These are phyloP conservation scores for Oryza brachyantha DNA, from an alignment of 176 grass and related monocot species.

Conservation along the genomic window DNA sequence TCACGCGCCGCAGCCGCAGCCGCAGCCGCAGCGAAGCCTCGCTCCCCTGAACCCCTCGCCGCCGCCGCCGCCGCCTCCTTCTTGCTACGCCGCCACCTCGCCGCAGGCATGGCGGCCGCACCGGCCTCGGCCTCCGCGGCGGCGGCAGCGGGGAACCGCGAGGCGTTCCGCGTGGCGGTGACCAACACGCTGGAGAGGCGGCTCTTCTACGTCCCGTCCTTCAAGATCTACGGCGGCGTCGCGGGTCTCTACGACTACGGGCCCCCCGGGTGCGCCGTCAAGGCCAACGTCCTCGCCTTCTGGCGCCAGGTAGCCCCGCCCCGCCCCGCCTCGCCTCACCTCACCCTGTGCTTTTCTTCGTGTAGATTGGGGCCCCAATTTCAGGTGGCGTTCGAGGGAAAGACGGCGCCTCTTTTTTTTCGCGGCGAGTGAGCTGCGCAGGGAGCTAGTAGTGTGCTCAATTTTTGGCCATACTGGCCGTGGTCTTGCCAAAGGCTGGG, in stretches of 20 bases:
- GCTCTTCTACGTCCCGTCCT: slow-evolving; percentile 85
- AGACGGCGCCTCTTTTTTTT: neutral
- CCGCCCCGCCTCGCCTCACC: too few species aligned
- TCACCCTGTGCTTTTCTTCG: neutral
- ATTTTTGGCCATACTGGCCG: neutral
- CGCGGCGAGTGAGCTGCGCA: neutral
- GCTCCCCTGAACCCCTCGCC: slow-evolving; percentile 26
- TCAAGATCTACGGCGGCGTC: slow-evolving; percentile 95
- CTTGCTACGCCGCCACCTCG: neutral
- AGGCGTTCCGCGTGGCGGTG: slow-evolving; percentile 70
- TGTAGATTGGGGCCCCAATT: neutral
- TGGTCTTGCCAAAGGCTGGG: slow-evolving; percentile 2
- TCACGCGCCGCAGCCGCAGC: slow-evolving; percentile 26
- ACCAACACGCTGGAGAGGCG: slow-evolving; percentile 81
- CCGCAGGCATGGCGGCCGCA: slow-evolving; percentile 23
- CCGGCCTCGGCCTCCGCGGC: neutral
- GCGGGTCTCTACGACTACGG: slow-evolving; percentile 94
- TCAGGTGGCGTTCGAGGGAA: neutral
- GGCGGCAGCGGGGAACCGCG: slow-evolving; percentile 38
- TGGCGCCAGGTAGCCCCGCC: slow-evolving; percentile 67
- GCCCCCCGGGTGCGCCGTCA: slow-evolving; percentile 71
- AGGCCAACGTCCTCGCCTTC: slow-evolving; percentile 80
- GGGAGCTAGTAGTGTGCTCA: neutral
- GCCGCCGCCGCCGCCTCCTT: neutral
- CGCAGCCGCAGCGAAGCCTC: slow-evolving; percentile 41